phyloP scores from a whole-genome alignment of 352 stramenopile species.

The Aphanomyces astaci region DNA sequence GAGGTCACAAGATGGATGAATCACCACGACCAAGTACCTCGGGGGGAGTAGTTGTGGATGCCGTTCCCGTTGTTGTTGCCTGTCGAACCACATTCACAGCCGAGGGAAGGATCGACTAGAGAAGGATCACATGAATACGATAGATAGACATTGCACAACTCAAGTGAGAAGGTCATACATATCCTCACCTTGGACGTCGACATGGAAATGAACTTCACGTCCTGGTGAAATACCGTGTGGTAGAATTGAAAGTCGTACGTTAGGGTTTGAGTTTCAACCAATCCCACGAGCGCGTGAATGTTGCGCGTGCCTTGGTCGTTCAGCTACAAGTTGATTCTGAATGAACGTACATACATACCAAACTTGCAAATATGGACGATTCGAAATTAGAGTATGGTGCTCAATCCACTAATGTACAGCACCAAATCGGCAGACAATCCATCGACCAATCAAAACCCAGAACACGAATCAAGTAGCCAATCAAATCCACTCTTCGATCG shows the following conservation, averaged over 20 bases:
- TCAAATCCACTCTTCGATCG: too few species aligned
- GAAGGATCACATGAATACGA: too few species aligned
- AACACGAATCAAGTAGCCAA: too few species aligned
- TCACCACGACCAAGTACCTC: not conserved
- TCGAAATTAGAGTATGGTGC: too few species aligned
- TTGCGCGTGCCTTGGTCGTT: slow-evolving; percentile 71
- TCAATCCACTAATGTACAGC: too few species aligned
- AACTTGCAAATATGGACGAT: too few species aligned
- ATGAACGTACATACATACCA: not conserved
- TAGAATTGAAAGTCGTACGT: slow-evolving; percentile 82
- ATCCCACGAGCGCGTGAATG: slow-evolving; percentile 52
- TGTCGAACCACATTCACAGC: slow-evolving; percentile 38
- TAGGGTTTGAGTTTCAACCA: slow-evolving; percentile 68
- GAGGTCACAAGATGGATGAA: not conserved
- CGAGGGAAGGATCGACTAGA: slow-evolving; percentile 42
- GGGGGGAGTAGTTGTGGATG: not conserved
- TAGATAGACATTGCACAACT: too few species aligned
- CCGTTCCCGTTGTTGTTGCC: not conserved
- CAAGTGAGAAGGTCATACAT: too few species aligned
- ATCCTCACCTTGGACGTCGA: slow-evolving; percentile 53
- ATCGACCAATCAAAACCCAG: too few species aligned
- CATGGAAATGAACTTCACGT: slow-evolving; percentile 54
- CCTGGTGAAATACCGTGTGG: slow-evolving; percentile 75
- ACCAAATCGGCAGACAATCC: too few species aligned
- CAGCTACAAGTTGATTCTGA: slow-evolving; percentile 29